Percentiles rank a stretch among this genome's conserved stretches.
These are phyloP conservation scores for Colletotrichum ledebouriae DNA, from an alignment of 2,329 filamentous ascomycete species.

Conservation along the genomic window DNA sequence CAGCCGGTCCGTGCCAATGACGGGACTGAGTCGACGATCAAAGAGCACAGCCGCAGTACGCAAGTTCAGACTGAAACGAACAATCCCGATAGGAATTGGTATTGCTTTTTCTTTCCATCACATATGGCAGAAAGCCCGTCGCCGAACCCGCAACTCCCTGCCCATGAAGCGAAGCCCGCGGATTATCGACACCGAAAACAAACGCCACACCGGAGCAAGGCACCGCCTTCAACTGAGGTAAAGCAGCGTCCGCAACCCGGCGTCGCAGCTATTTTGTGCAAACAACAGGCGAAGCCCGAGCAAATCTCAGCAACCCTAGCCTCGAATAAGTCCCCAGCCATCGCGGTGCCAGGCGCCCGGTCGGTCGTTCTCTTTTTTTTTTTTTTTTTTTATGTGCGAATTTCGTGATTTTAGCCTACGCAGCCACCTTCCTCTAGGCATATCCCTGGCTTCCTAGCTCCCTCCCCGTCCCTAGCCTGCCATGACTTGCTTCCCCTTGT, in stretches of 20 bases:
- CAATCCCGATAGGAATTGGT: neutral
- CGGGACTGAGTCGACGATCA: slow-evolving; percentile 39
- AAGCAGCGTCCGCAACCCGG: slow-evolving; percentile 12
- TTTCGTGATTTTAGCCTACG: slow-evolving; percentile 23
- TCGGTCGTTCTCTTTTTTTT: neutral
- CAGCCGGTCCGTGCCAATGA: slow-evolving; percentile 33
- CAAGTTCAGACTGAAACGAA: slow-evolving; percentile 38
- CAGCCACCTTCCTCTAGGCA: neutral
- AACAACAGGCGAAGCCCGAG: slow-evolving; percentile 24
- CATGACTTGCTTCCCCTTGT: neutral
- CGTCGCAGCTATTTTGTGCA: slow-evolving; percentile 26
- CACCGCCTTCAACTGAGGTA: slow-evolving; percentile 2
- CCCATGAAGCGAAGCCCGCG: too few relatives aligned
- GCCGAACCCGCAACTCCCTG: slow-evolving; percentile 2
- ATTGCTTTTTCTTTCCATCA: neutral
- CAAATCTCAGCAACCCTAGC: slow-evolving; percentile 7
- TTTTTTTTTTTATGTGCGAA: neutral
- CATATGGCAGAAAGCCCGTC: neutral
- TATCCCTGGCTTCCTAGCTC: neutral
- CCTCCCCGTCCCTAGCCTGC: neutral
- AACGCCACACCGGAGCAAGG: slow-evolving; percentile 28
- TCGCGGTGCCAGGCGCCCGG: slow-evolving; percentile 21
- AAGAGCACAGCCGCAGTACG: neutral
- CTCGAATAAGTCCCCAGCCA: neutral
- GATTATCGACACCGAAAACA: slow-evolving; percentile 24